Percentiles rank a stretch among this genome's conserved stretches.
Conservation (phyloP, 139 green algal species). For the Chlorella vulgaris region DNA sequence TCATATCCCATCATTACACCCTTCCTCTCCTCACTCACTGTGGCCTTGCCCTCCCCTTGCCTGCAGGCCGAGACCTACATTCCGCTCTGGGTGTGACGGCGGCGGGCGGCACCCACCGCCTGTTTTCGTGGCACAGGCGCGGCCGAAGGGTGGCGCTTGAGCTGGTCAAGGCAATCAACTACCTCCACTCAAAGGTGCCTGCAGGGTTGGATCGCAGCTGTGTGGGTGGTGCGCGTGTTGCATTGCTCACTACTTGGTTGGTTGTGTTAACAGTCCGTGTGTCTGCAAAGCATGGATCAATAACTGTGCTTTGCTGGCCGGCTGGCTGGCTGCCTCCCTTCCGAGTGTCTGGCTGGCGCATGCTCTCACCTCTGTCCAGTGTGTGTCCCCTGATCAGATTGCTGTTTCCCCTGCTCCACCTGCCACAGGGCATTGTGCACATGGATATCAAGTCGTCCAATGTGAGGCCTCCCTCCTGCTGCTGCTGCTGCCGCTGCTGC, state of each 20-base stretch:
- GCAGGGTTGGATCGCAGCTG: not conserved
- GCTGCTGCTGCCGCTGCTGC: not conserved
- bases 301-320: too few relatives aligned
- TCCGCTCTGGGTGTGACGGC: not conserved
- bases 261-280: too few relatives aligned
- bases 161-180: not conserved
- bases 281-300: too few relatives aligned
- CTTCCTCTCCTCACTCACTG: too few relatives aligned
- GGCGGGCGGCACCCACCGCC: not conserved
- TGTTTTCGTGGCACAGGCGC: not conserved
- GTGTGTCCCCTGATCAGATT: too few relatives aligned
- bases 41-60: too few relatives aligned
- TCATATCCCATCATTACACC: too few relatives aligned
- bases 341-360: too few relatives aligned
- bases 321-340: too few relatives aligned
- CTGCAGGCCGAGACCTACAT: constrained; percentile 2
- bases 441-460: not conserved
- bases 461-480: not conserved
- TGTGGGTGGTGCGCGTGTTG: too few relatives aligned
- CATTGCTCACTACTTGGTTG: too few relatives aligned
- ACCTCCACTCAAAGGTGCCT: not conserved
- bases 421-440: not conserved
- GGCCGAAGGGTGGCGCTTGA: not conserved
- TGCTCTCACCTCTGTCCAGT: too few relatives aligned
- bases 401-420: not conserved